Evolutionary conservation across 768 basidiomycete species (phyloP).

Genomic region (Tylopilus sp.): DNA sequence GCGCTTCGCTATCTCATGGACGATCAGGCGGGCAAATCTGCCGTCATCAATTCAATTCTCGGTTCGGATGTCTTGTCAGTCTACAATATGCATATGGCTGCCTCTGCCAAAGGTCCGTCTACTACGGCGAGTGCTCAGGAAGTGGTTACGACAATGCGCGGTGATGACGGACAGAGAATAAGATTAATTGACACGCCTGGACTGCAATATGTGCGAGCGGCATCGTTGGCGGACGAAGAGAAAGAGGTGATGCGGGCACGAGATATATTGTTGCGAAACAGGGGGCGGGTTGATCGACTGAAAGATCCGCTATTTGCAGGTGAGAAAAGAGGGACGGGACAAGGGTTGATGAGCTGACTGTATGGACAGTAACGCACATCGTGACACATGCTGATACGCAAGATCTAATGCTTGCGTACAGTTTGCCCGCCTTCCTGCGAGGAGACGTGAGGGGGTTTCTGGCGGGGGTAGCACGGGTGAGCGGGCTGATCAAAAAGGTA

Average conservation of each 20-base stretch:
- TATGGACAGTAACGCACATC: slow-evolving; percentile 57
- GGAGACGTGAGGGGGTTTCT: slow-evolving; percentile 74
- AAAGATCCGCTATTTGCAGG: slow-evolving; percentile 75
- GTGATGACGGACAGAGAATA: slow-evolving; percentile 39
- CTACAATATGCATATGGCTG: slow-evolving; percentile 46
- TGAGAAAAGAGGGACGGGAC: slow-evolving; percentile 35
- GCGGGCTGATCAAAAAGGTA: slow-evolving; percentile 77
- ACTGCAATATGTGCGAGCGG: slow-evolving; percentile 48
- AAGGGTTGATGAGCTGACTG: slow-evolving; percentile 11
- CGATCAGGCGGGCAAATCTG: slow-evolving; percentile 76
- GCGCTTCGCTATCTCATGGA: slow-evolving; percentile 4
- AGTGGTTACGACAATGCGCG: slow-evolving; percentile 46
- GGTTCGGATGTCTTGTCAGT: slow-evolving; percentile 49
- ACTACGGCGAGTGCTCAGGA: slow-evolving; percentile 75
- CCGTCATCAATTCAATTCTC: slow-evolving; percentile 77
- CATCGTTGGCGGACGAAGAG: slow-evolving; percentile 29
- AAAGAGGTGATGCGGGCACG: slow-evolving; percentile 37
- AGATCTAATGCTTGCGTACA: slow-evolving; percentile 89
- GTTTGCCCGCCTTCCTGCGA: slow-evolving; percentile 70
- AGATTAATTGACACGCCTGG: slow-evolving; percentile 87
- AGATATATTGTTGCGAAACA: slow-evolving; percentile 76
- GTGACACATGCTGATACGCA: slow-evolving; percentile 65
- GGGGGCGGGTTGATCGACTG: slow-evolving; percentile 79
- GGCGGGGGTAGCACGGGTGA: slow-evolving; percentile 68
- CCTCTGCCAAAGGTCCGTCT: slow-evolving; percentile 49